Evolutionary conservation across 164 flowering plant species (phyloP).

Genomic region (Aristolochia californica): DNA sequence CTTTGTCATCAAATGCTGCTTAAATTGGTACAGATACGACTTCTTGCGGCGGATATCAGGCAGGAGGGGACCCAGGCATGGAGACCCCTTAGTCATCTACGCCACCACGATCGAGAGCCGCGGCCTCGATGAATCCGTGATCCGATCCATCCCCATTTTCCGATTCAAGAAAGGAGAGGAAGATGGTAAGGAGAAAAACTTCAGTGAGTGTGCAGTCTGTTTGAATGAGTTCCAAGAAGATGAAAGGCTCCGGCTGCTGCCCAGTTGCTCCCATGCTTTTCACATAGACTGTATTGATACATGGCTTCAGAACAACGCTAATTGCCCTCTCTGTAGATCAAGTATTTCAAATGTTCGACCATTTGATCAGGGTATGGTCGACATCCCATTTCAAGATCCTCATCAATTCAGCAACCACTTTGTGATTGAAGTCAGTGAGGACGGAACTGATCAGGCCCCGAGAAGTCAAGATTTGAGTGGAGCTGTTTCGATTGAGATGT

Average conservation of each 20-base stretch:
- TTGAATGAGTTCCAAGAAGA: constrained; percentile 67
- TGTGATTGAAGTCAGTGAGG: constrained; percentile 29
- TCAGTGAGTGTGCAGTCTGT: constrained; percentile 77
- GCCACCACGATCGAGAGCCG: constrained; percentile 23
- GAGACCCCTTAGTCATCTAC: constrained; percentile 23
- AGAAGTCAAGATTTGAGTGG: constrained; percentile 33
- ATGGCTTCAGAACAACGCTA: constrained; percentile 84
- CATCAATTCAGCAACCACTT: constrained; percentile 10
- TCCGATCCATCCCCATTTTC: constrained; percentile 61
- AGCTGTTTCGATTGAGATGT: constrained; percentile 11
- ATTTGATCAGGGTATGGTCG: constrained; percentile 23
- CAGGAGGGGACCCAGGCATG: constrained; percentile 18
- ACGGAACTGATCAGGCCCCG: constrained; percentile 28
- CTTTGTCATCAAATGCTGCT: constrained; percentile 88
- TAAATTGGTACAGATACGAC: constrained; percentile 55
- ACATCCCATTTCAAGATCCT: constrained; percentile 28
- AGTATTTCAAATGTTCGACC: constrained; percentile 38
- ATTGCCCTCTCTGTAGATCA: constrained; percentile 88
- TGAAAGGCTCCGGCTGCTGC: constrained; percentile 66
- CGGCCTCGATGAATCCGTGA: constrained; percentile 66
- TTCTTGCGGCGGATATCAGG: constrained; percentile 39
- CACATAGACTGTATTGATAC: constrained; percentile 91
- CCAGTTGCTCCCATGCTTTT: constrained; percentile 67
- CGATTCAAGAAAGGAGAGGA: constrained; percentile 29
- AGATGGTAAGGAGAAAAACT: constrained; percentile 11